These are phyloP conservation scores for Suillus placidus DNA, from an alignment of 768 basidiomycete genomes.

Conservation along the genomic window DNA sequence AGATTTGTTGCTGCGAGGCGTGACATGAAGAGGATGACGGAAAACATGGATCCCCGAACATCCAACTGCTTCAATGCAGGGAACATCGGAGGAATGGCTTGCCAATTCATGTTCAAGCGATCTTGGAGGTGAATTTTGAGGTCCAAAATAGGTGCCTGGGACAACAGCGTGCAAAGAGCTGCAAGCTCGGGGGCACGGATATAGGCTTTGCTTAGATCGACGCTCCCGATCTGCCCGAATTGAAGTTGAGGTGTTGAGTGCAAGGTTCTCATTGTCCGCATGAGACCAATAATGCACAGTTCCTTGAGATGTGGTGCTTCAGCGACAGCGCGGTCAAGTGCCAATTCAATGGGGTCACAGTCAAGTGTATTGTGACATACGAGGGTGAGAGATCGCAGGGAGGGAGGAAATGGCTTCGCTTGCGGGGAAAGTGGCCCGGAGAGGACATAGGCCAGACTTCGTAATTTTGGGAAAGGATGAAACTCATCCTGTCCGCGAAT, in stretches of 20 bases:
- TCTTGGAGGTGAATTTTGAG: slow-evolving; percentile 7
- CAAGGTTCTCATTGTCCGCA: not conserved
- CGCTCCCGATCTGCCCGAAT: slow-evolving; percentile 1
- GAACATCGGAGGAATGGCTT: slow-evolving; percentile 6
- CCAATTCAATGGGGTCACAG: not conserved
- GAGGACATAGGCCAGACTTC: slow-evolving; percentile 6
- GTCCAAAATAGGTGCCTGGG: slow-evolving; percentile 5
- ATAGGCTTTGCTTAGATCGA: slow-evolving; percentile 7
- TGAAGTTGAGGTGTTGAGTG: not conserved
- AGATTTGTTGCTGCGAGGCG: slow-evolving; percentile 5
- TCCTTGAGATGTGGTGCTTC: slow-evolving; percentile 5
- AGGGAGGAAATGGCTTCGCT: slow-evolving; percentile 12
- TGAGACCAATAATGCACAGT: not conserved
- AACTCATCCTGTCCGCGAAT: slow-evolving; percentile 1
- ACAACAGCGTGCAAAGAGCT: not conserved
- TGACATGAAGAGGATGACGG: slow-evolving; percentile 5
- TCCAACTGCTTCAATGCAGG: slow-evolving; percentile 4
- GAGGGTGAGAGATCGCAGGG: slow-evolving; percentile 11
- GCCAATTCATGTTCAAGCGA: slow-evolving; percentile 4
- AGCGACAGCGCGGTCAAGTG: not conserved
- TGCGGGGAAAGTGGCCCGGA: slow-evolving; percentile 2
- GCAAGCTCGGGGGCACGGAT: slow-evolving; percentile 4
- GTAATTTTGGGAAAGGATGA: slow-evolving; percentile 11
- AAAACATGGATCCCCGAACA: slow-evolving; percentile 9
- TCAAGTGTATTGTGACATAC: slow-evolving; percentile 2